Conservation (phyloP, 202 grass and related monocot species). For the Zizania palustris region DNA sequence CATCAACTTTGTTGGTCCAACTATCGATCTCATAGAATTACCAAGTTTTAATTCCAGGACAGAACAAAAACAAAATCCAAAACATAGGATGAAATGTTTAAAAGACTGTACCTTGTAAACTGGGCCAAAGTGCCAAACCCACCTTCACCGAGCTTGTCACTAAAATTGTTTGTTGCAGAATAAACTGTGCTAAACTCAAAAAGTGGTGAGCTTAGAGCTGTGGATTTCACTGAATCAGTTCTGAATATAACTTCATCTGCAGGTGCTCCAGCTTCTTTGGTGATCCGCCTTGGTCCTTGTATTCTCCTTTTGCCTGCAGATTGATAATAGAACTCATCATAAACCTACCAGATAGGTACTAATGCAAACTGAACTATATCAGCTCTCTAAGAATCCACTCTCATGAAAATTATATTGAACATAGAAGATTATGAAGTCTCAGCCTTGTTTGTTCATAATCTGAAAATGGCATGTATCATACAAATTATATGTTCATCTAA, state of each 20-base stretch:
- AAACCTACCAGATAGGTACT: not conserved
- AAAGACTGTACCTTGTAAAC: conserved; percentile 67
- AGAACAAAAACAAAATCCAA: not conserved
- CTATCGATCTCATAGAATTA: not conserved
- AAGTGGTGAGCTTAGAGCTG: conserved; percentile 42
- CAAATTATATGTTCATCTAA: not conserved
- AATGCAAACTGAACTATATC: not conserved
- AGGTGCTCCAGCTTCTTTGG: conserved; percentile 32
- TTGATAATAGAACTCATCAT: not conserved
- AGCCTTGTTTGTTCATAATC: not conserved
- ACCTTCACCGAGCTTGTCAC: conserved; percentile 61
- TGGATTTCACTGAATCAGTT: conserved; percentile 35
- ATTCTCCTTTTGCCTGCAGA: conserved; percentile 21
- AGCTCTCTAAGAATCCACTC: not conserved
- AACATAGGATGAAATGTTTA: not conserved
- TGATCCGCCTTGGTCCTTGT: not conserved
- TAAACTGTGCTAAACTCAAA: conserved; percentile 54
- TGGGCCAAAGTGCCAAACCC: conserved; percentile 67
- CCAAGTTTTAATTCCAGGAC: too few species aligned
- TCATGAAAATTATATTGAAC: too few species aligned
- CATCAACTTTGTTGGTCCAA: not conserved
- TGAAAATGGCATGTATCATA: not conserved
- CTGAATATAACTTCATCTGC: conserved; percentile 33
- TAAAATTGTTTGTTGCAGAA: conserved; percentile 67
- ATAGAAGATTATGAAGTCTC: not conserved